Evolutionary conservation across 2,329 filamentous ascomycete species (phyloP), one percentile per base, ranked within the genome.

Genomic region (Verticillium tricorpus): DNA sequence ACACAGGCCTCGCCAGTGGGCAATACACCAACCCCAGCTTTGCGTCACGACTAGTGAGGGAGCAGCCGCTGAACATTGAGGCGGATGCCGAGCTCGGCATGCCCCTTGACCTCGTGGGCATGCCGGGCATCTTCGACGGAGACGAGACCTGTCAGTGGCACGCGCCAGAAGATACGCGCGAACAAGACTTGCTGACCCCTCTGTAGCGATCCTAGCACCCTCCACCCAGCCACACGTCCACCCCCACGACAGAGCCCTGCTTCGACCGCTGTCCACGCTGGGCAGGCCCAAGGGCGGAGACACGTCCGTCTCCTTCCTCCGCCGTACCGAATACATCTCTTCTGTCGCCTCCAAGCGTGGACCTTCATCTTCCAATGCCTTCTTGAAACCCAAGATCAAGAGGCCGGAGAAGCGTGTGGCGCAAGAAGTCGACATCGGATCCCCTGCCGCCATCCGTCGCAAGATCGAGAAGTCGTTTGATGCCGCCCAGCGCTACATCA

Each of bases 81-180:
- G 93, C 93, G 34, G 95, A 99, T 85, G 95, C 93, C 9, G 95
- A 99, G 80, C 85, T 98, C 69, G 95, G 95, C 62, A 98, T 99
- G 95, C 93, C 93, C 63, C 87, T 99, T 72, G 94, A 98, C 74
- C 79, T 99, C 68, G 90, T 98, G 62, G 95, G 95, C 70, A 92
- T 98, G 79, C 94, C 94, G 7, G 93, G 93, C 34, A 89, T 98
- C 62, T 97, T 98, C 71, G 89, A 98, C 70, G 94, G 93, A 62
- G 93, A 98, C 74, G 94, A 98, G 80, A 90, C 90, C 78, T 92
- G 93, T 97, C 82, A 74, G 82, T 78, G 62, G 50, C 56, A 22
- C 11, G 45, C 34, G 34, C 9, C 45, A 22, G 45, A 12, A 14
- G 7, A 4, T 25, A 14, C 12, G 5, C 39, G 5, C 15, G n/a